A percentile compares a stretch with the other conserved stretches of the same genome.
These are phyloP conservation scores for Hibiscus trionum DNA, from an alignment of 345 rosid genomes.

Conservation along the genomic window DNA sequence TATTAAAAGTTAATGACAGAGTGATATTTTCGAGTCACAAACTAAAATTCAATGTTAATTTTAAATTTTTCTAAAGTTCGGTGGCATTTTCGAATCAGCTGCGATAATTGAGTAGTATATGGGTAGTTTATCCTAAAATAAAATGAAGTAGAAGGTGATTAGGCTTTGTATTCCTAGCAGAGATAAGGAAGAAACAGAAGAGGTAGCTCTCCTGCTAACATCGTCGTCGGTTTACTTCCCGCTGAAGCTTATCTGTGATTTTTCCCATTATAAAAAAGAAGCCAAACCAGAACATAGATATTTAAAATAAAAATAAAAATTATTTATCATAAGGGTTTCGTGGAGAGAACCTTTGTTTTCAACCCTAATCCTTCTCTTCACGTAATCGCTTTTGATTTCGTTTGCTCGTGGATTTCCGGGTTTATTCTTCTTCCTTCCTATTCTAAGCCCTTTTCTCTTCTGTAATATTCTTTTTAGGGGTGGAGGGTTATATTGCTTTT, in stretches of 20 bases:
- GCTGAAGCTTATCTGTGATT: conserved; percentile 37
- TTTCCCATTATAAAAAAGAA: conserved; percentile 11
- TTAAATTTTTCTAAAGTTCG: no score
- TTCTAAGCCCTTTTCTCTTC: background rate
- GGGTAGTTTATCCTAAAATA: background rate
- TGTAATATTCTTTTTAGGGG: background rate
- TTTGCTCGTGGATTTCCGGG: conserved; percentile 8
- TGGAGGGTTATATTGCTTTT: background rate
- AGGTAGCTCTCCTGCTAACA: conserved; percentile 27
- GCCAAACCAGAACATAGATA: conserved; percentile 6
- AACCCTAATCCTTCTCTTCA: conserved; percentile 29
- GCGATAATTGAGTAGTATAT: no score
- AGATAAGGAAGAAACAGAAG: conserved; percentile 10
- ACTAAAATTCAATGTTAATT: background rate
- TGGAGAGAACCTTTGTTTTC: conserved; percentile 39
- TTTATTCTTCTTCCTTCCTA: background rate
- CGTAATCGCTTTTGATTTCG: conserved; percentile 41
- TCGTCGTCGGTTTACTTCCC: conserved; percentile 29
- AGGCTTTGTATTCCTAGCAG: conserved; percentile 5
- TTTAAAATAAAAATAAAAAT: background rate
- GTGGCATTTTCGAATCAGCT: no score
- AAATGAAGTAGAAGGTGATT: background rate
- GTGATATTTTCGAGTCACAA: no score
- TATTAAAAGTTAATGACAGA: no score
- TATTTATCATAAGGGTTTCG: conserved; percentile 34